Percentiles rank a stretch among this genome's conserved stretches.
These are phyloP conservation scores for Neofusicoccum kwambonambiense DNA, from an alignment of 2,329 filamentous ascomycete genomes.

Conservation along the genomic window DNA sequence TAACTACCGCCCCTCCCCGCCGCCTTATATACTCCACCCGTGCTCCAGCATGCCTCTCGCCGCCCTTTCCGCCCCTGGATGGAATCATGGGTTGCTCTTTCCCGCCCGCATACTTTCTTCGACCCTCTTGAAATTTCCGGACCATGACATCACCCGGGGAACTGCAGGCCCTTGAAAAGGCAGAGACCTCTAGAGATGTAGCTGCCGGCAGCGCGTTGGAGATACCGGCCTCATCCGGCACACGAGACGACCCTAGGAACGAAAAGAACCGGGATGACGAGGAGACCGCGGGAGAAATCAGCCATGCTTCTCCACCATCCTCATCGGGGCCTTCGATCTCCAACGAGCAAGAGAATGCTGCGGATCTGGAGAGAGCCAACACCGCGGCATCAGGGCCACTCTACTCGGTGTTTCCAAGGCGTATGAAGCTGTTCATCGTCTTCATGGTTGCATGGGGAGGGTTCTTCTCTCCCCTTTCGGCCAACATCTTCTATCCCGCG, in stretches of 20 bases:
- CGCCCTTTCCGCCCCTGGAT: not conserved
- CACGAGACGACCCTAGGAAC: not conserved
- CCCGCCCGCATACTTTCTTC: not conserved
- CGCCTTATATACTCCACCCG: not conserved
- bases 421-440: constrained; percentile 48
- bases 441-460: constrained; percentile 51
- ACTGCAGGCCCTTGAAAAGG: not conserved
- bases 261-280: not conserved
- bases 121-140: not conserved
- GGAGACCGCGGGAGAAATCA: not conserved
- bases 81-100: not conserved
- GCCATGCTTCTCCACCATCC: not conserved
- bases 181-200: not conserved
- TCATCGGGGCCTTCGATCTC: constrained; percentile 16
- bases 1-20: not conserved
- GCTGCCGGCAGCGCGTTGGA: not conserved
- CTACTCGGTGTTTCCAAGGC: constrained; percentile 22
- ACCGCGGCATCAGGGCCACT: constrained; percentile 21
- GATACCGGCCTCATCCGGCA: not conserved
- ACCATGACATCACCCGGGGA: constrained; percentile 1
- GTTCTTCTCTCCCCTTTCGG: constrained; percentile 51
- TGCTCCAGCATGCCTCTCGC: not conserved
- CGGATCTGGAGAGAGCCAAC: constrained; percentile 23
- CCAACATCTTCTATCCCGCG: constrained; percentile 31
- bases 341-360: not conserved